Evolutionary conservation across 1,284 basidiomycete species (phyloP).

Genomic region (Puccinia hordei): DNA sequence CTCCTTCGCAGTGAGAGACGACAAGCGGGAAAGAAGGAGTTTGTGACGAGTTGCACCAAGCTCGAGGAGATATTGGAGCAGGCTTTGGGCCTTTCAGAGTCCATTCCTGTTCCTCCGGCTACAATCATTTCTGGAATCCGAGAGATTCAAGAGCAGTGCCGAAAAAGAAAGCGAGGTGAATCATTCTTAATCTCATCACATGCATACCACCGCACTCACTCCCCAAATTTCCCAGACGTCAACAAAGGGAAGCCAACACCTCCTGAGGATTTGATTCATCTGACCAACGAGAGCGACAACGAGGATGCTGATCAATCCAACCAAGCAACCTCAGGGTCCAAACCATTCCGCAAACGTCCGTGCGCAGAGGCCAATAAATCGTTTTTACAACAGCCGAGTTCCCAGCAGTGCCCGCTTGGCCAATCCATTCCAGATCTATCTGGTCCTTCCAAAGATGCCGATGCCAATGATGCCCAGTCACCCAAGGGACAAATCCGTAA

Average conservation of each 20-base stretch:
- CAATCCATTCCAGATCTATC: background rate
- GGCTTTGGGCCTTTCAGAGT: constrained; percentile 14
- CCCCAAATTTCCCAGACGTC: constrained; percentile 4
- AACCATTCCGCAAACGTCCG: background rate
- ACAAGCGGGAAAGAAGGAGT: constrained; percentile 18
- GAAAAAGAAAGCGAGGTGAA: constrained; percentile 17
- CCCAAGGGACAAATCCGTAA: background rate
- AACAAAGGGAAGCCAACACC: constrained; percentile 21
- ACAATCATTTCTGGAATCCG: background rate
- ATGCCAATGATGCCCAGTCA: background rate
- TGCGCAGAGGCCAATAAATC: background rate
- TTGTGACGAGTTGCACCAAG: background rate
- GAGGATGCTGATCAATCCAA: background rate
- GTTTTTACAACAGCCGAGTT: background rate
- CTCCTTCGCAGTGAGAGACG: constrained; percentile 17
- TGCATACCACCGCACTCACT: background rate
- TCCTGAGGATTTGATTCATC: constrained; percentile 12
- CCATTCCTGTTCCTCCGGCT: background rate
- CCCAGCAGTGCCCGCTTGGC: background rate
- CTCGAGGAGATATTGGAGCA: constrained; percentile 15
- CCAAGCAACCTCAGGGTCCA: background rate
- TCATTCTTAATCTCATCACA: background rate
- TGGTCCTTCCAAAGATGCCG: background rate
- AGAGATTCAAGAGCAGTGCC: constrained; percentile 6
- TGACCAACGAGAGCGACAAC: constrained; percentile 12